Conservation (phyloP, 331 rosid genomes). For the Acacia pycnantha region DNA sequence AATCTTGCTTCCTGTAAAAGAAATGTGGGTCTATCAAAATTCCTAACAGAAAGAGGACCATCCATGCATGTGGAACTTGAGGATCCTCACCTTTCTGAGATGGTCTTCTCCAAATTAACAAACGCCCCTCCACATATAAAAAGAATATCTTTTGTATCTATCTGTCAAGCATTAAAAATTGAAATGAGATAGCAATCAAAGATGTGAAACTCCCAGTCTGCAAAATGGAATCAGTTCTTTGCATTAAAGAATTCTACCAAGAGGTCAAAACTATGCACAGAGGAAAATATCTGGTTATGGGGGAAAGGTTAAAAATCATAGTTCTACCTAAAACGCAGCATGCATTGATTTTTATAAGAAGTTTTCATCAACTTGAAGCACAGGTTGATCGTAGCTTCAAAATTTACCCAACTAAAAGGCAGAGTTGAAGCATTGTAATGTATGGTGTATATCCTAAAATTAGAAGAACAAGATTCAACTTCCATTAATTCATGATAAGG, state of each 20-base stretch:
- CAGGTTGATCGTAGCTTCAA: neutral
- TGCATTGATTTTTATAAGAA: neutral
- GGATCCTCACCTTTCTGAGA: slow-evolving; percentile 59
- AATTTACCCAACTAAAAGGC: neutral
- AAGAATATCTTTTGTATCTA: slow-evolving; percentile 64
- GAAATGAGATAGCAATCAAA: slow-evolving; percentile 14
- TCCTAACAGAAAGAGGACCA: slow-evolving; percentile 1
- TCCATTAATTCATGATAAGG: slow-evolving; percentile 4
- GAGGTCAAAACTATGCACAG: neutral
- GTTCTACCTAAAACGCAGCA: neutral
- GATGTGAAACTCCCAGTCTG: slow-evolving; percentile 2
- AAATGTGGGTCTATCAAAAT: neutral
- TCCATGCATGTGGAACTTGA: slow-evolving; percentile 1
- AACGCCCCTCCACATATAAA: slow-evolving; percentile 79
- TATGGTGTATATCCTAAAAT: neutral
- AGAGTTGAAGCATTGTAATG: neutral
- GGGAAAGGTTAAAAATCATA: neutral
- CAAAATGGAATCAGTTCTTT: slow-evolving; percentile 2
- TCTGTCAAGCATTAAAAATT: slow-evolving; percentile 36
- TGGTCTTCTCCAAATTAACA: slow-evolving; percentile 68
- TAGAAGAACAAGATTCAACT: neutral
- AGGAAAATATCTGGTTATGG: neutral
- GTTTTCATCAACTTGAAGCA: neutral
- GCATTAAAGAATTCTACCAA: neutral
- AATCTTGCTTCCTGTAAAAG: slow-evolving; percentile 59